Evolutionary conservation across 805 yeast genomes (phyloP).

Genomic region (Pichia eremophila): DNA sequence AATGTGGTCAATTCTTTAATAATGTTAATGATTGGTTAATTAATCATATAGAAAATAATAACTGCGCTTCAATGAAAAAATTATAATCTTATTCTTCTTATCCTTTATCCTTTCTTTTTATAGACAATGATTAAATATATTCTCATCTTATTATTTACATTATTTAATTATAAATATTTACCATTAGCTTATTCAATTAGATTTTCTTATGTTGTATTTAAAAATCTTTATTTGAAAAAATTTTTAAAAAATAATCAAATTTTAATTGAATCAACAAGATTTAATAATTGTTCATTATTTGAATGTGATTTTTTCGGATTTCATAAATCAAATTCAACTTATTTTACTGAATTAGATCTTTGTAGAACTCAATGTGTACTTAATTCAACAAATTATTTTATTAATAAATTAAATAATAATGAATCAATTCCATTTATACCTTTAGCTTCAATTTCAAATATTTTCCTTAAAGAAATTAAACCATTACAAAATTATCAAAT

Average conservation of each 20-base stretch:
- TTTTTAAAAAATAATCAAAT: slow-evolving; percentile 5
- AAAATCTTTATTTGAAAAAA: slow-evolving; percentile 33
- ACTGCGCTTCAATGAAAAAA: slow-evolving; percentile 24
- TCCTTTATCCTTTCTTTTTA: neutral
- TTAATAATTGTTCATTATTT: slow-evolving; percentile 45
- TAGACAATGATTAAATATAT: neutral
- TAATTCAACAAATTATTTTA: slow-evolving; percentile 32
- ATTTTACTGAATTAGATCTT: slow-evolving; percentile 72
- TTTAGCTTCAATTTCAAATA: slow-evolving; percentile 60
- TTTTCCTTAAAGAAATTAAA: slow-evolving; percentile 63
- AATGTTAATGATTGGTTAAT: slow-evolving; percentile 75
- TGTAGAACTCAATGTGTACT: slow-evolving; percentile 59
- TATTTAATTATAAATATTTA: slow-evolving; percentile 46
- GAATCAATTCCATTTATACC: slow-evolving; percentile 56
- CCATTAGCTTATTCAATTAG: slow-evolving; percentile 61
- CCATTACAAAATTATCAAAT: slow-evolving; percentile 54
- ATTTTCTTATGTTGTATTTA: slow-evolving; percentile 42
- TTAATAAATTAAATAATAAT: slow-evolving; percentile 13
- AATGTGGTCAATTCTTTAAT: slow-evolving; percentile 56
- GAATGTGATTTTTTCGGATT: slow-evolving; percentile 75
- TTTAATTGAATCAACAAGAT: slow-evolving; percentile 5
- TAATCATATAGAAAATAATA: slow-evolving; percentile 53
- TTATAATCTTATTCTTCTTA: too few relatives aligned
- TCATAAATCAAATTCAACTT: slow-evolving; percentile 84
- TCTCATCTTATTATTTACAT: neutral